These are phyloP conservation scores for Fusarium secorum DNA, from an alignment of 2,329 filamentous ascomycete species.

Conservation along the genomic window DNA sequence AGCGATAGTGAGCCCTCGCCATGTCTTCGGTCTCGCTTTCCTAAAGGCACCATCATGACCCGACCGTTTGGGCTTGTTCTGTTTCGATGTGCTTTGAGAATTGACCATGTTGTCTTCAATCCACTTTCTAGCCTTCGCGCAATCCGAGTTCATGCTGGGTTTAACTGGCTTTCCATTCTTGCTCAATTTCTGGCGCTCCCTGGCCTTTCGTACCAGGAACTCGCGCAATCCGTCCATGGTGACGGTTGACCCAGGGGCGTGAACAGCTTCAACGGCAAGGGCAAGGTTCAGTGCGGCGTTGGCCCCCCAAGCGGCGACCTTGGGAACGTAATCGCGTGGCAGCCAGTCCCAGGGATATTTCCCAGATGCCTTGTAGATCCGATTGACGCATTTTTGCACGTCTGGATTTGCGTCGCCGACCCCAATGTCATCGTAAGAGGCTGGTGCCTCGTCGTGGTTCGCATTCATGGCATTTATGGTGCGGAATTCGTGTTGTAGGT, in stretches of 20 bases:
- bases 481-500: not conserved
- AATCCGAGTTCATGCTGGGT: not conserved
- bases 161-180: not conserved
- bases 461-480: not conserved
- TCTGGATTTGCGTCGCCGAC: too few species aligned
- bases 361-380: not conserved
- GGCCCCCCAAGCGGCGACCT: not conserved
- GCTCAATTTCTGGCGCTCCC: not conserved
- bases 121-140: not conserved
- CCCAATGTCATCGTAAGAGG: not conserved
- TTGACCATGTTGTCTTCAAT: not conserved
- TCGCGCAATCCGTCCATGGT: not conserved
- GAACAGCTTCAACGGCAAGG: not conserved
- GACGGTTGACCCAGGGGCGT: not conserved
- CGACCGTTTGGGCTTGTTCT: not conserved
- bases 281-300: not conserved
- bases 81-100: not conserved
- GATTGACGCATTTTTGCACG: not conserved
- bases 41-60: too few species aligned
- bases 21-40: not conserved
- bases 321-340: not conserved
- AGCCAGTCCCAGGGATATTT: constrained; percentile 6
- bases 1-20: not conserved
- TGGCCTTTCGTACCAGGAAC: not conserved
- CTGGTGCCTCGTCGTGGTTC: not conserved